These are phyloP conservation scores for Hypoxylon sp. DNA, from an alignment of 2,329 filamentous ascomycete species.

Conservation along the genomic window DNA sequence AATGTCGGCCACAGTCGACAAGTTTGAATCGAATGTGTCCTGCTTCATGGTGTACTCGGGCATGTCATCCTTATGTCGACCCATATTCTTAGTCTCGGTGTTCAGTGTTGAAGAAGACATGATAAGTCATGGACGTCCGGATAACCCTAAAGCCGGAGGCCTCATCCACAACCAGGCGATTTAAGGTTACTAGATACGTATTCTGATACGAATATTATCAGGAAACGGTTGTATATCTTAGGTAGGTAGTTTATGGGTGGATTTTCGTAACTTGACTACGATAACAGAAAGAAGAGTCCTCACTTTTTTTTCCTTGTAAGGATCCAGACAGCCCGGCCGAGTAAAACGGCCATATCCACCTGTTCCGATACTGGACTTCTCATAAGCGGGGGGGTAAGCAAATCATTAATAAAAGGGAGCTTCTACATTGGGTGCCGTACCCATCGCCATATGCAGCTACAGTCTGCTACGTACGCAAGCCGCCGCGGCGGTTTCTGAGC, in stretches of 20 bases:
- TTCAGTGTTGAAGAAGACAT: slow-evolving; percentile 16
- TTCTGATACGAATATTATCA: slow-evolving; percentile 1
- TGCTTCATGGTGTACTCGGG: slow-evolving; percentile 18
- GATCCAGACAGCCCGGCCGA: not conserved
- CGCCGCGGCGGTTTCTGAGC: slow-evolving; percentile 7
- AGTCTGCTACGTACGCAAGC: slow-evolving; percentile 23
- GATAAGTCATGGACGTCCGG: not conserved
- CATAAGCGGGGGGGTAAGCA: slow-evolving; percentile 18
- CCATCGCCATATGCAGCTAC: slow-evolving; percentile 27
- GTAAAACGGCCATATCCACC: slow-evolving; percentile 5
- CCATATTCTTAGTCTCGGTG: slow-evolving; percentile 10
- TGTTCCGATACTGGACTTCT: slow-evolving; percentile 8
- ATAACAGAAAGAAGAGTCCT: no score
- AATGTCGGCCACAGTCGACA: slow-evolving; percentile 19
- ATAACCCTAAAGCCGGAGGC: not conserved
- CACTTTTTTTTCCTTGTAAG: no score
- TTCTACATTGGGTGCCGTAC: slow-evolving; percentile 6
- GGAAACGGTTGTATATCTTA: slow-evolving; percentile 1
- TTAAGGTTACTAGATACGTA: not conserved
- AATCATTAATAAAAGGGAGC: slow-evolving; percentile 21
- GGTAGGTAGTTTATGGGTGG: no score
- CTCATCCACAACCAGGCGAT: slow-evolving; percentile 10
- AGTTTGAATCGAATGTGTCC: slow-evolving; percentile 15
- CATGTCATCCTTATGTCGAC: slow-evolving; percentile 1
- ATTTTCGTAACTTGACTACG: no score